Percentiles rank a stretch among this genome's conserved stretches.
phyloP scores from a whole-genome alignment of 2,329 filamentous ascomycete genomes.

The Colletotrichum godetiae region DNA sequence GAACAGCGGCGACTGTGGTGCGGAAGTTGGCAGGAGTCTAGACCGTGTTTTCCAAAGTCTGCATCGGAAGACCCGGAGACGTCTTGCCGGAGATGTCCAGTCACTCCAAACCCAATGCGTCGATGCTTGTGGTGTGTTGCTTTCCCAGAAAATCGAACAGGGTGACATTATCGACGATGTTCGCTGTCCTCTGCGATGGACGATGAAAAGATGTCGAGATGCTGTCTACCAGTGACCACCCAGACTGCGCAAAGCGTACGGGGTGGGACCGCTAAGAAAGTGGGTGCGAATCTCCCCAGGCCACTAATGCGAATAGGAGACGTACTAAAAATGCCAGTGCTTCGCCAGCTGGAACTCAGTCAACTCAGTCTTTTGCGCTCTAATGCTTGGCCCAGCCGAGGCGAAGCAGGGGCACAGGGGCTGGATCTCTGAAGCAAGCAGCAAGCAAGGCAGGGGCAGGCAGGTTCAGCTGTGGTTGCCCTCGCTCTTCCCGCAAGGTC shows the following conservation, averaged over 20 bases:
- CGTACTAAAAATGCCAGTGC: slow-evolving; percentile 14
- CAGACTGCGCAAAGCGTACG: neutral
- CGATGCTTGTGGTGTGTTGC: neutral
- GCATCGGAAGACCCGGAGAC: neutral
- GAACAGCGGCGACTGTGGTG: neutral
- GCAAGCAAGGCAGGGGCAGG: neutral
- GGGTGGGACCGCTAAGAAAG: neutral
- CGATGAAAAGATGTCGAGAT: neutral
- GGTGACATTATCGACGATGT: slow-evolving; percentile 2
- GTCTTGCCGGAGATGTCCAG: neutral
- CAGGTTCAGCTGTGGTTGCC: neutral
- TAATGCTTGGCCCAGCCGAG: neutral
- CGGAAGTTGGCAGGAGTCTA: slow-evolving; percentile 7
- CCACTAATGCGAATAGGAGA: neutral
- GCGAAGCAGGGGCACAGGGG: neutral
- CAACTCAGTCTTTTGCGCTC: neutral
- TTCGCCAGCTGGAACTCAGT: slow-evolving; percentile 19
- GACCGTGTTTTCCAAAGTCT: slow-evolving; percentile 2
- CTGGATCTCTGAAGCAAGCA: neutral
- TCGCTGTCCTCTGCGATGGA: neutral
- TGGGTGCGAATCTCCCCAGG: slow-evolving; percentile 11
- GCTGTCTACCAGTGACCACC: neutral
- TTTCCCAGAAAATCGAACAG: neutral
- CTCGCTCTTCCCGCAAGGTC: neutral
- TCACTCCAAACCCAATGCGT: slow-evolving; percentile 3